Base-by-base conservation (phyloP, 2,329 filamentous ascomycete genomes). In the Rhynchosporium secalis region DNA sequence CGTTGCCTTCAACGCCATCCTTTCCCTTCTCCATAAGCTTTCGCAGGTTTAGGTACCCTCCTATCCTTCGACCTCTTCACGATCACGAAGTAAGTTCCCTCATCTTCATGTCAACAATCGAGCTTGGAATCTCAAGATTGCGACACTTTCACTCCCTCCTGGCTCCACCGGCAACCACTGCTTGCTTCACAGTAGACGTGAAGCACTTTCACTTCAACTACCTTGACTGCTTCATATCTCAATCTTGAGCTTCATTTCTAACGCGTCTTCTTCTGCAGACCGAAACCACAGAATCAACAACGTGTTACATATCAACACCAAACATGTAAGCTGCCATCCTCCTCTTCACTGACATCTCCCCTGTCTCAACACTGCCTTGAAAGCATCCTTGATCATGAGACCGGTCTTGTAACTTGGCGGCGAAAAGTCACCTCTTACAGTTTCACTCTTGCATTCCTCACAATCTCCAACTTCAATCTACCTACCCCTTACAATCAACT, bases 231-330 rank as follows among this genome's bases (percentile, higher is more conserved):
- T 20, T 28, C 29, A n/a, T 7, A 15, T 31, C 49, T 26, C 10
- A 36, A 33, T n/a, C 49, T 38, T 15, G 4, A 12, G 9, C n/a
- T 52, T 33, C 20, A 52, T 38, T 26, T 8, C 49, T 52, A 8
- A 52, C 49, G 31, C 33, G 49, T 52, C 33, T 20, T 33, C 38
- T 8, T 26, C 49, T 28, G 31, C 33, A 52, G 49, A 38, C 8
- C 33, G 15, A 52, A 52, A 38, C 33, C 33, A 15, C 4, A 1
- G 2, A 15, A 10, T 52, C 31, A n/a, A 52, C n/a, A 26, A 38
- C 33, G 49, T 38, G 49, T 52, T 52, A 28, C 49, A 13, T 26
- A n/a, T 40, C 49, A 52, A 52, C 49, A 38, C n/a, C n/a, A 36
- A 52, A 40, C 15, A 38, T 20, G 49, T 52, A 38, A 52, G 49